phyloP scores from a whole-genome alignment of 805 yeast species.

The Saturnispora saitoi region DNA sequence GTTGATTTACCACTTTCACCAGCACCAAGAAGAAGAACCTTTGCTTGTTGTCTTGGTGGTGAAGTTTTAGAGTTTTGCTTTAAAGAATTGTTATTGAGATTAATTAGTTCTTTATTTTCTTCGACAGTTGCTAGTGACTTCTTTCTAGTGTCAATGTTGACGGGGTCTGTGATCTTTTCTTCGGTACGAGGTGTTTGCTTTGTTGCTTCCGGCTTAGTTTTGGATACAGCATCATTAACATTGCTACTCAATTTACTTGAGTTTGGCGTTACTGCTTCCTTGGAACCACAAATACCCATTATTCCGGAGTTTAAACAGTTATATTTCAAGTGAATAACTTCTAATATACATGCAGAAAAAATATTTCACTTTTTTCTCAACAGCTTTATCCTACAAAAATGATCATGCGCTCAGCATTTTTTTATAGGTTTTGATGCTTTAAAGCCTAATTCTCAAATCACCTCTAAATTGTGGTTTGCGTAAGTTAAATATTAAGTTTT shows the following conservation, averaged over 20 bases:
- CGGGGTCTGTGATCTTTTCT: not conserved
- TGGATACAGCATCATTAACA: not conserved
- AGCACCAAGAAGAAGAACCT: slow-evolving; percentile 73
- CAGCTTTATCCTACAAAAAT: not conserved
- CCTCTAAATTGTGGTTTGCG: no score
- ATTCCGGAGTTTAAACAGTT: not conserved
- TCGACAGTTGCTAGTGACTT: slow-evolving; percentile 7
- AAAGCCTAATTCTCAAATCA: not conserved
- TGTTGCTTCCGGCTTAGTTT: not conserved
- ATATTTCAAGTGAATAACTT: not conserved
- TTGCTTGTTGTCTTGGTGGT: slow-evolving; percentile 39
- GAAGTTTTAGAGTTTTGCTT: not conserved
- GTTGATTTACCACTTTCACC: slow-evolving; percentile 86
- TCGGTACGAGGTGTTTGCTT: not conserved
- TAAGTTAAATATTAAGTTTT: not conserved
- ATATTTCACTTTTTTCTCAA: not conserved
- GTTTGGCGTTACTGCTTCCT: slow-evolving; percentile 9
- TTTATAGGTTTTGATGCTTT: not conserved
- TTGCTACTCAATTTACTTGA: not conserved
- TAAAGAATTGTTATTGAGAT: not conserved
- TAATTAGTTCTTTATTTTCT: slow-evolving; percentile 8
- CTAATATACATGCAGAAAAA: not conserved
- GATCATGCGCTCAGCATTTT: slow-evolving; percentile 1
- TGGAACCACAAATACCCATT: slow-evolving; percentile 17
- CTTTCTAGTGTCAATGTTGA: not conserved